A percentile compares a stretch with the other conserved stretches of the same genome.
Conservation (phyloP, 2,329 filamentous ascomycete species). For the Xylariales sp. region DNA sequence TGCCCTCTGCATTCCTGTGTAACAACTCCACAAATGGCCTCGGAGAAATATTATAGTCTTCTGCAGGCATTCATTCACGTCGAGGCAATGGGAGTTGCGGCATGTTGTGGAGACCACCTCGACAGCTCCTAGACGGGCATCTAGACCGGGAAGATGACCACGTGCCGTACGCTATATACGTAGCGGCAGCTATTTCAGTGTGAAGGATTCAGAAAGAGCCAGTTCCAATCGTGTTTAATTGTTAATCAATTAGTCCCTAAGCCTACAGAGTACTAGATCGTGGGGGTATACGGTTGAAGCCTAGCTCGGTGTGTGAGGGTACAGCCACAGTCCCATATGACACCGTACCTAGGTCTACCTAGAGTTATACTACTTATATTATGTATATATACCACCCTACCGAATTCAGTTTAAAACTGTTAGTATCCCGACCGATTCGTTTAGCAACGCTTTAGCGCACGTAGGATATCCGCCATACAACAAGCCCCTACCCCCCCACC, state of each 20-base stretch:
- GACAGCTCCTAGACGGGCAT: neutral
- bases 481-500: too few species aligned
- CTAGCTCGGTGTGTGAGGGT: slow-evolving; percentile 13
- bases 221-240: slow-evolving; percentile 1
- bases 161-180: neutral
- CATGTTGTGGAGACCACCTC: neutral
- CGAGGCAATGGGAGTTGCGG: neutral
- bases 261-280: neutral
- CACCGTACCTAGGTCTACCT: neutral
- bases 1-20: slow-evolving; percentile 6
- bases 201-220: slow-evolving; percentile 3
- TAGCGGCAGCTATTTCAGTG: neutral
- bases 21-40: slow-evolving; percentile 19
- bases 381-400: neutral
- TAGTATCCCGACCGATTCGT: too few species aligned
- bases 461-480: too few species aligned
- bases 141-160: slow-evolving; percentile 1
- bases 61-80: neutral
- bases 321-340: slow-evolving; percentile 8
- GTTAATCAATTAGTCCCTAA: neutral
- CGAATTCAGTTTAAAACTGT: neutral
- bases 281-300: slow-evolving; percentile 1
- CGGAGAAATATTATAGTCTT: slow-evolving; percentile 16
- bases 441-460: too few species aligned
- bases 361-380: too few species aligned